These are phyloP conservation scores for Harringtonia lauricola DNA, from an alignment of 2,329 filamentous ascomycete genomes.

Conservation along the genomic window DNA sequence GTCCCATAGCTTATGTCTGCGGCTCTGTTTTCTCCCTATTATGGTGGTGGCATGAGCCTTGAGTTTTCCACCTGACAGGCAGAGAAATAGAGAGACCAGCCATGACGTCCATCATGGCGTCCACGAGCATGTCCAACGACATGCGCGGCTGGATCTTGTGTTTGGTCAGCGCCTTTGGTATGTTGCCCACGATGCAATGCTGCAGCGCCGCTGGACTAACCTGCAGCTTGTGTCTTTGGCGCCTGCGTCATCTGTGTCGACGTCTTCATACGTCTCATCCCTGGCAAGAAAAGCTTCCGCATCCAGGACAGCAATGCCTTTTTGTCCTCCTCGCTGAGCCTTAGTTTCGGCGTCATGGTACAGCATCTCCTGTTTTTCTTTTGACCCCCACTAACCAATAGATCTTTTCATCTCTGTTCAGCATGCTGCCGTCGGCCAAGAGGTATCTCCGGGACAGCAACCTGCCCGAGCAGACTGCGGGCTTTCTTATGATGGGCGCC, in stretches of 20 bases:
- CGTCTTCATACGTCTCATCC: slow-evolving; percentile 59
- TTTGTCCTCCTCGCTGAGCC: slow-evolving; percentile 73
- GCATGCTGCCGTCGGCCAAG: slow-evolving; percentile 82
- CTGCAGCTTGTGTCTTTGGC: slow-evolving; percentile 55
- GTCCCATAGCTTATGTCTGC: too few species aligned
- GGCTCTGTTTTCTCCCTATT: neutral
- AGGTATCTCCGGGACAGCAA: slow-evolving; percentile 62
- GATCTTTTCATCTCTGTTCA: slow-evolving; percentile 87
- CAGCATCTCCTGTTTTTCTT: slow-evolving; percentile 16
- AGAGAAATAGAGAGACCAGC: neutral
- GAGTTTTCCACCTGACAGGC: too few species aligned
- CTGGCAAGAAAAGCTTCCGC: slow-evolving; percentile 64
- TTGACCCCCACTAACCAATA: slow-evolving; percentile 23
- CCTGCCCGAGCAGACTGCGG: slow-evolving; percentile 54
- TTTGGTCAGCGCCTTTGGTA: slow-evolving; percentile 65
- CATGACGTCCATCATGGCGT: slow-evolving; percentile 2
- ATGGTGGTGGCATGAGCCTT: neutral
- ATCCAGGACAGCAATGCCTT: slow-evolving; percentile 87
- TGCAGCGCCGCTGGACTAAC: too few species aligned
- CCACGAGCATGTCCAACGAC: slow-evolving; percentile 54
- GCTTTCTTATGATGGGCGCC: slow-evolving; percentile 55
- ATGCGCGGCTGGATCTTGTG: slow-evolving; percentile 89
- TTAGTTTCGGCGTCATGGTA: slow-evolving; percentile 97
- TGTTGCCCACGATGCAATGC: slow-evolving; percentile 17
- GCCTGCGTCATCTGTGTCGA: slow-evolving; percentile 84